Evolutionary conservation across 306 rosid genomes (phyloP).

Genomic region (Lagenaria siceraria): DNA sequence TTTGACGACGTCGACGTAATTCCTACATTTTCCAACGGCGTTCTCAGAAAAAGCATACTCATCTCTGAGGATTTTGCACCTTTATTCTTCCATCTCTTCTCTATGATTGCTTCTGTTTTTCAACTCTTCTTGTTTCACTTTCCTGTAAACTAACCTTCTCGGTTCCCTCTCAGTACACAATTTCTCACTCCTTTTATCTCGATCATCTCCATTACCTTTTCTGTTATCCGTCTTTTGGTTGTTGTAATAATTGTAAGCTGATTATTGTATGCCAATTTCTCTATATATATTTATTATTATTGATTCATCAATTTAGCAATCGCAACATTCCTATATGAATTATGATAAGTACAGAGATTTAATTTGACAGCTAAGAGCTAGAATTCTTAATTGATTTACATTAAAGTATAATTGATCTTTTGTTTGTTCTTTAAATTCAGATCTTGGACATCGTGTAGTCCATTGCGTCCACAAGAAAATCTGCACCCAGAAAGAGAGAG

Average conservation of each 20-base stretch:
- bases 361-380: neutral
- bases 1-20: neutral
- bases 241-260: no score
- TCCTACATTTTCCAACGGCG: slow-evolving; percentile 22
- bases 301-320: no score
- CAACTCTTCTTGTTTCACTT: slow-evolving; percentile 11
- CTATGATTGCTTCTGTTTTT: slow-evolving; percentile 24
- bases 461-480: slow-evolving; percentile 72
- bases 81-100: slow-evolving; percentile 22
- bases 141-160: neutral
- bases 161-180: neutral
- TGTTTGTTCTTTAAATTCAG: slow-evolving; percentile 13
- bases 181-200: slow-evolving; percentile 9
- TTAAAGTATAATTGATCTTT: neutral
- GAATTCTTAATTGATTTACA: neutral
- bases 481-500: slow-evolving; percentile 31
- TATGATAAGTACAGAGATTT: neutral
- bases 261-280: no score
- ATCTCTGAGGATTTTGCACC: slow-evolving; percentile 26
- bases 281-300: no score
- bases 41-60: slow-evolving; percentile 43
- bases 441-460: slow-evolving; percentile 57
- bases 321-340: neutral
- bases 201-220: slow-evolving; percentile 1
- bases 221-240: no score